Conservation (phyloP, 441 rosid species). For the Biscutella auriculata region DNA sequence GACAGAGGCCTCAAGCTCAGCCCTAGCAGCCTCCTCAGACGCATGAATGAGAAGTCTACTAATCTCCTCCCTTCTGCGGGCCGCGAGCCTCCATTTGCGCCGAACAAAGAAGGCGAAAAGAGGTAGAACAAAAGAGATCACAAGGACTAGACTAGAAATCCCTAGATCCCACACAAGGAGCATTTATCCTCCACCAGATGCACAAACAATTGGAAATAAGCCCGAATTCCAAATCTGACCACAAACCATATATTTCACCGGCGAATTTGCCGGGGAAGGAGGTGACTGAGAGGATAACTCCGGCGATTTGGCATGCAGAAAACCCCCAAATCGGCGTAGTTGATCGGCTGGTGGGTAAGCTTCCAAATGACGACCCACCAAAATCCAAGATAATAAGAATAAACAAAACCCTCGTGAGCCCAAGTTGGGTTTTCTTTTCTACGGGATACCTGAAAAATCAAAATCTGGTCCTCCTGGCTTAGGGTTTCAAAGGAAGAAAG, state of each 20-base stretch:
- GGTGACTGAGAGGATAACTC: neutral
- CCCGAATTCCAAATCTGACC: conserved; percentile 4
- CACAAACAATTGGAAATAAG: conserved; percentile 27
- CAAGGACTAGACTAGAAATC: conserved; percentile 64
- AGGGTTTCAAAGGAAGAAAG: conserved; percentile 13
- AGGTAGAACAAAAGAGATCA: conserved; percentile 34
- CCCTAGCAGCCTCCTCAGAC: conserved; percentile 77
- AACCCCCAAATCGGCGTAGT: conserved; percentile 3
- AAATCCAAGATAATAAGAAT: conserved; percentile 6
- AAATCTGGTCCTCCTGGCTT: neutral
- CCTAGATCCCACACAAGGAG: conserved; percentile 65
- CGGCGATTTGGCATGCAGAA: conserved; percentile 21
- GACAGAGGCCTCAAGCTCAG: conserved; percentile 58
- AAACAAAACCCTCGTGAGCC: conserved; percentile 5
- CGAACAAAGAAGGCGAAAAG: conserved; percentile 35
- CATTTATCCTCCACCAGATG: conserved; percentile 57
- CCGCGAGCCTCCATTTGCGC: conserved; percentile 56
- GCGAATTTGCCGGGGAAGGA: neutral
- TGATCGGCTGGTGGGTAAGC: conserved; percentile 15
- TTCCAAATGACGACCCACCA: conserved; percentile 7
- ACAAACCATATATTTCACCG: conserved; percentile 40
- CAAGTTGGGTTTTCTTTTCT: neutral
- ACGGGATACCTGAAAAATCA: neutral
- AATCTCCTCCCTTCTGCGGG: conserved; percentile 57
- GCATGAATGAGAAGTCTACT: conserved; percentile 62